A percentile compares a stretch with the other conserved stretches of the same genome.
Conservation (phyloP, 116 monocot species). For the Dioscorea cayenensis region DNA sequence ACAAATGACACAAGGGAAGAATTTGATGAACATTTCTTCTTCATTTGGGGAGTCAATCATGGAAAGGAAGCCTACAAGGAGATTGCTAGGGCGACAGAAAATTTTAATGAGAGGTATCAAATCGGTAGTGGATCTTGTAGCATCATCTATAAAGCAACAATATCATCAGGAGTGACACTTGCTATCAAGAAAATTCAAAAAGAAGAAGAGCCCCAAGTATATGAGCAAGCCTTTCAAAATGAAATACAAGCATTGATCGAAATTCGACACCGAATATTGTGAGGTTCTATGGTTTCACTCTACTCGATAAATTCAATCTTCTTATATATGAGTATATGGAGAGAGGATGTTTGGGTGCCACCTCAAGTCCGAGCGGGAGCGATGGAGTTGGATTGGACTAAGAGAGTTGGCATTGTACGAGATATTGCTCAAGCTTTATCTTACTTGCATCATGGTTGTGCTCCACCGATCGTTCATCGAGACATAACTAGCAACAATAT, state of each 20-base stretch:
- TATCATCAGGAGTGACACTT: too few relatives aligned
- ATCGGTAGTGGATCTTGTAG: too few relatives aligned
- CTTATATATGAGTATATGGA: conserved; percentile 25
- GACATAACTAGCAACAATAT: conserved; percentile 15
- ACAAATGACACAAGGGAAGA: too few relatives aligned
- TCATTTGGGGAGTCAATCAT: too few relatives aligned
- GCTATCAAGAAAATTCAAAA: conserved; percentile 2
- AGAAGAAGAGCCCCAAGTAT: neutral
- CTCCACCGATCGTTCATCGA: conserved; percentile 16
- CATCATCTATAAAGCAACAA: too few relatives aligned
- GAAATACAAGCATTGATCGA: conserved; percentile 11
- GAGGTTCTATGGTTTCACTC: conserved; percentile 33
- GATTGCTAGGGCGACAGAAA: too few relatives aligned
- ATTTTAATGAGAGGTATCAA: too few relatives aligned
- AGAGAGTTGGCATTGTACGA: conserved; percentile 6
- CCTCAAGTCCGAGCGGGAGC: conserved; percentile 4
- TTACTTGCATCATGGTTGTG: conserved; percentile 20
- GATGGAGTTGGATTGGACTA: conserved; percentile 20
- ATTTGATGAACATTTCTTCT: too few relatives aligned
- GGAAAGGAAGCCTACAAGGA: too few relatives aligned
- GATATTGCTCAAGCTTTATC: conserved; percentile 10
- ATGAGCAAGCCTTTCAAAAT: conserved; percentile 11
- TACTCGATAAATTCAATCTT: conserved; percentile 7
- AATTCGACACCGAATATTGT: conserved; percentile 32
- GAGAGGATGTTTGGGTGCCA: conserved; percentile 15